phyloP scores from a whole-genome alignment of 2,329 filamentous ascomycete species.

The Fusarium sulawesiense region DNA sequence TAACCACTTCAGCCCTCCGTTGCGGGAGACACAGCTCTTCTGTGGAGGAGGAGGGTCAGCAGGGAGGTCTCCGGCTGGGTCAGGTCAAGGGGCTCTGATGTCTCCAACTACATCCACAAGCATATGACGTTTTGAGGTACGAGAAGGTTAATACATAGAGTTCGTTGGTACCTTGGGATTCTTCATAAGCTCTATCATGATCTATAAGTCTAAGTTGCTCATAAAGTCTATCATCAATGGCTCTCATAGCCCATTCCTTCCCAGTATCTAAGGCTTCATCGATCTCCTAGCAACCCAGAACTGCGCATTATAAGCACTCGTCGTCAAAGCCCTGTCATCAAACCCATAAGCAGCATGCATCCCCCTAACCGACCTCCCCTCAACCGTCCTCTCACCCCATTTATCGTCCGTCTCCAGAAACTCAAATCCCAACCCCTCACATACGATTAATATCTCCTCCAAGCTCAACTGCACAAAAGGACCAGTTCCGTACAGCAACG shows the following conservation, averaged over 20 bases:
- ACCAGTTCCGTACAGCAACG: slow-evolving; percentile 64
- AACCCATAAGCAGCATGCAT: slow-evolving; percentile 65
- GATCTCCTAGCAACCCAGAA: slow-evolving; percentile 60
- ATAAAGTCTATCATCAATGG: too few species aligned
- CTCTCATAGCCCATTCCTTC: neutral
- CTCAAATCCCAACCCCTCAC: slow-evolving; percentile 63
- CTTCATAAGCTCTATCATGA: neutral
- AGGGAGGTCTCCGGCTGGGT: too few species aligned
- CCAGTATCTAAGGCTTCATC: neutral
- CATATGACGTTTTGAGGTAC: too few species aligned
- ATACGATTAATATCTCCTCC: slow-evolving; percentile 62
- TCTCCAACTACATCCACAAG: too few species aligned
- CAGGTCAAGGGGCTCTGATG: too few species aligned
- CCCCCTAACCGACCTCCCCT: slow-evolving; percentile 55
- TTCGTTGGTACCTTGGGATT: neutral
- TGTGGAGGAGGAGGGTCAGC: too few species aligned
- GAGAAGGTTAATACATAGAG: too few species aligned
- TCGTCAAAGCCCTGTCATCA: slow-evolving; percentile 61
- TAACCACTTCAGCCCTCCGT: too few species aligned
- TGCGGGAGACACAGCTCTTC: too few species aligned
- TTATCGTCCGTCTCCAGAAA: slow-evolving; percentile 57
- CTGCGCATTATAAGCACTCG: slow-evolving; percentile 66
- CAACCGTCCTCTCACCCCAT: slow-evolving; percentile 59
- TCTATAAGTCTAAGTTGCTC: neutral
- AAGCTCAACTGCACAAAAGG: slow-evolving; percentile 67